Base-by-base conservation (phyloP, 2,329 filamentous ascomycete species). In the Fusarium circinatum region DNA sequence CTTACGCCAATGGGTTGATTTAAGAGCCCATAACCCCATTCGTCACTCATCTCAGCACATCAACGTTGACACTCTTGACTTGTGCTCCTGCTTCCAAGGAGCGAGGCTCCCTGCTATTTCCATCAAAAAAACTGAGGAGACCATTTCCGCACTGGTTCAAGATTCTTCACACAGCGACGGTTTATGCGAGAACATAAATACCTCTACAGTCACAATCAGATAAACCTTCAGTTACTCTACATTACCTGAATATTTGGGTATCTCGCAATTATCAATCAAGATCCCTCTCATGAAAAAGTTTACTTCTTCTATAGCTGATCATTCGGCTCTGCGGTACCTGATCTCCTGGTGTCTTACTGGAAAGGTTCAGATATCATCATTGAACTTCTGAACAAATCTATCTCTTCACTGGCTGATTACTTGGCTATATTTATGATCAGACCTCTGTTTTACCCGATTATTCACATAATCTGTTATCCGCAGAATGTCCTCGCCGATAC, bases 391-490 rank as follows among this genome's bases (percentile, higher is more conserved):
- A 2, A 15, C 8, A n/a, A n/a, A 30, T 13, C 1, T 30, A 30
- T 30, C 30, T n/a, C 39, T 41, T 8, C 1, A 10, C 39, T 6
- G 8, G 39, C 39, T n/a, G 8, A n/a, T n/a, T n/a, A 42, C 8
- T 42, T 6, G 14, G 22, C 39, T n/a, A 1, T 15, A 9, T 42
- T n/a, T 1, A 6, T 15, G 6, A 15, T 2, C 8, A 9, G 10
- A 15, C 13, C 6, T 42, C 22, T 6, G 13, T 15, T 39, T 10
- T n/a, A 10, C 5, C 22, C 15, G 39, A 10, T n/a, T n/a, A 1
- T 6, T 42, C 39, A 41, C 2, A 6, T n/a, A 0, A n/a, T n/a
- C 39, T 41, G 13, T 0, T 15, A 1, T n/a, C 22, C 2, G 39
- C 22, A 41, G 8, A 41, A 15, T 0, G 22, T 41, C 22, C 3